Evolutionary conservation across 169 alveolate genomes (phyloP).

Genomic region (Plasmodium gonderi): DNA sequence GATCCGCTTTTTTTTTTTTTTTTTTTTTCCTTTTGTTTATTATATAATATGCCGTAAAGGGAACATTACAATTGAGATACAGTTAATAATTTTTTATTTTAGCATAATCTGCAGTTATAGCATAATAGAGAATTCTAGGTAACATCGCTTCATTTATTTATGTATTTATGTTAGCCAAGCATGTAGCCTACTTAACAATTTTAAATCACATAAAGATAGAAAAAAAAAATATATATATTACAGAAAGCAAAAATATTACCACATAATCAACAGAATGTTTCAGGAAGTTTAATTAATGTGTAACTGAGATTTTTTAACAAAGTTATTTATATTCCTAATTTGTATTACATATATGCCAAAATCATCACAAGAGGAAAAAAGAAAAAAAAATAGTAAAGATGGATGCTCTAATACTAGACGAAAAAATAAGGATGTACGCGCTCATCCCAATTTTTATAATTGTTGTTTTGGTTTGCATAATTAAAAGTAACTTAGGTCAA

Average conservation of each 20-base stretch:
- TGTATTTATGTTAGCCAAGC: too few species aligned
- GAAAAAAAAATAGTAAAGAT: constrained; percentile 22
- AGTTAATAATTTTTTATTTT: too few species aligned
- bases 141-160: too few species aligned
- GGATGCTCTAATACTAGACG: constrained; percentile 78
- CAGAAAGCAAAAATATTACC: too few species aligned
- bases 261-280: too few species aligned
- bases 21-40: not conserved
- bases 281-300: too few species aligned
- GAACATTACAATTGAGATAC: not conserved
- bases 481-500: constrained; percentile 75
- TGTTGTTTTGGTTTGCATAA: constrained; percentile 71
- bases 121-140: too few species aligned
- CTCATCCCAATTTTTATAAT: constrained; percentile 78
- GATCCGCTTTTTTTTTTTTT: not conserved
- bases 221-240: too few species aligned
- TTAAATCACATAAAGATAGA: too few species aligned
- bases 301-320: not conserved
- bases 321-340: not conserved
- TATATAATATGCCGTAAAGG: not conserved
- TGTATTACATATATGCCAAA: not conserved
- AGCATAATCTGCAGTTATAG: too few species aligned
- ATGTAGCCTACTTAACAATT: too few species aligned
- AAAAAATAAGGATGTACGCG: constrained; percentile 71
- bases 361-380: constrained; percentile 29